Evolutionary conservation across 129 eudicot genomes (phyloP).

Genomic region (Flaveria sonorensis): DNA sequence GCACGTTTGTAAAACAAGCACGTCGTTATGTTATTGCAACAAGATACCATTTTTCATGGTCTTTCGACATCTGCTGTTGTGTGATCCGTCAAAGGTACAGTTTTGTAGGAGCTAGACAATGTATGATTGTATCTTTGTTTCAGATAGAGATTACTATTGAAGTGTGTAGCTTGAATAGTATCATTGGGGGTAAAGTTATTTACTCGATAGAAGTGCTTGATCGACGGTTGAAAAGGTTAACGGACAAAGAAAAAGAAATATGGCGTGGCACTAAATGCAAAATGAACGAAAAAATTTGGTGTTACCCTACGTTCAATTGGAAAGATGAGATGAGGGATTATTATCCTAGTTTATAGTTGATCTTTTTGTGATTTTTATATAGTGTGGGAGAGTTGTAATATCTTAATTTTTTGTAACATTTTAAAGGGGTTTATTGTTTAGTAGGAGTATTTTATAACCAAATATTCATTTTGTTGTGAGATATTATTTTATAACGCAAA

Average conservation of each 20-base stretch:
- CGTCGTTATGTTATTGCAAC: neutral
- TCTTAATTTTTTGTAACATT: neutral
- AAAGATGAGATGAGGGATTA: neutral
- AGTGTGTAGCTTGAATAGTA: constrained; percentile 20
- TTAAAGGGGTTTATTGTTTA: neutral
- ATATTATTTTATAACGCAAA: no score
- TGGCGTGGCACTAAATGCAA: neutral
- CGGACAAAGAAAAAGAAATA: neutral
- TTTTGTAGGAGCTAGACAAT: constrained; percentile 26
- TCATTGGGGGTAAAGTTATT: no score
- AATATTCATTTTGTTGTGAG: no score
- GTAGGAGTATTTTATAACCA: neutral
- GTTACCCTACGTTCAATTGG: neutral
- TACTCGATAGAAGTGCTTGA: neutral
- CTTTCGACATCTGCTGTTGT: neutral
- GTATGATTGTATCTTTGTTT: constrained; percentile 22
- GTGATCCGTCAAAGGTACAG: constrained; percentile 26
- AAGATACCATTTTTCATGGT: constrained; percentile 1
- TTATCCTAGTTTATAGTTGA: neutral
- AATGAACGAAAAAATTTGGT: no score
- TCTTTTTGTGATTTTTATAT: no score
- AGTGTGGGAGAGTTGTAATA: neutral
- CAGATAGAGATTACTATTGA: constrained; percentile 21
- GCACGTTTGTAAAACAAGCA: neutral
- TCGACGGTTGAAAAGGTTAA: neutral